phyloP scores from a whole-genome alignment of 495 filamentous ascomycete species.

The Aspergillus sclerotiicarbonarius region DNA sequence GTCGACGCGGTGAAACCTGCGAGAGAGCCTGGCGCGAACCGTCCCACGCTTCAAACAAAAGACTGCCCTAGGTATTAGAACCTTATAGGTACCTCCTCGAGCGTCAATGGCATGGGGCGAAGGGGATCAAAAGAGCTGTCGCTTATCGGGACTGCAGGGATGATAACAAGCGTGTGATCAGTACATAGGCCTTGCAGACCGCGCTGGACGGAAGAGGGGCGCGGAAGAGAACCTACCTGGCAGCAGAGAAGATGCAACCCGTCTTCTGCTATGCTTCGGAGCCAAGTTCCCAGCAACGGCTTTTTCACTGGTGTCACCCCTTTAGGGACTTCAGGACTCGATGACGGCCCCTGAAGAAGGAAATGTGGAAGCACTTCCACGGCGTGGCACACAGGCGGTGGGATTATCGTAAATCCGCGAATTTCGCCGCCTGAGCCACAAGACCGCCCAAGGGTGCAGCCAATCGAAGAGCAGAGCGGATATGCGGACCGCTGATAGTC shows the following conservation, averaged over 20 bases:
- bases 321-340: slow-evolving; percentile 3
- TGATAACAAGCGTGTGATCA: slow-evolving; percentile 13
- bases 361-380: slow-evolving; percentile 12
- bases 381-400: slow-evolving; percentile 12
- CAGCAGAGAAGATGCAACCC: neutral
- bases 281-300: neutral
- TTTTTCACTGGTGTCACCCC: neutral
- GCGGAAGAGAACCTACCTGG: neutral
- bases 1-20: slow-evolving; percentile 35
- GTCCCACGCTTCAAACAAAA: slow-evolving; percentile 8
- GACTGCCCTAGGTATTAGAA: slow-evolving; percentile 1
- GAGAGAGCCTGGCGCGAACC: slow-evolving; percentile 27
- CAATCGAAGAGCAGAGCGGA: slow-evolving; percentile 8
- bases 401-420: slow-evolving; percentile 18
- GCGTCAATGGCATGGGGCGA: slow-evolving; percentile 13
- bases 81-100: neutral
- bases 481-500: neutral
- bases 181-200: neutral
- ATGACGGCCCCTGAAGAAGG: slow-evolving; percentile 17
- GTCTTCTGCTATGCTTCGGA: neutral
- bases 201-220: neutral
- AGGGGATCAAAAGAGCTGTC: neutral
- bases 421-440: slow-evolving; percentile 10
- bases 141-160: slow-evolving; percentile 5
- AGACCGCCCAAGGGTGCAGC: neutral